Conservation (phyloP, 192 early-diverging fungal genomes). For the Coemansia sp. region DNA sequence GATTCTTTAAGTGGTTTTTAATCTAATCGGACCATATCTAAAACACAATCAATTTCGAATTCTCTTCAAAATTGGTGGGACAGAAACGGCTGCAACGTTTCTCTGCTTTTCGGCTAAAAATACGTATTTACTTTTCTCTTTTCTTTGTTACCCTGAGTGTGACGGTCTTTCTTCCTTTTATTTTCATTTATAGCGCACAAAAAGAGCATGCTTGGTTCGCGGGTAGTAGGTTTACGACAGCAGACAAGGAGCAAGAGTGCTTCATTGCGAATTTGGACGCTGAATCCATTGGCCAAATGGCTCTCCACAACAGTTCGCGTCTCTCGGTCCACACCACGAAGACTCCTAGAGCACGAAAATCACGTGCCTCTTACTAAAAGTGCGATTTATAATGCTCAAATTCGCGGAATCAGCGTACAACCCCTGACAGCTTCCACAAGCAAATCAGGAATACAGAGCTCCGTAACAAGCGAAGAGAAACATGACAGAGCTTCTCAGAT, state of each 20-base stretch:
- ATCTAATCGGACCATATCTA: no score
- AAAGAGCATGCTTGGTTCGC: not conserved
- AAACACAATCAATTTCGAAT: no score
- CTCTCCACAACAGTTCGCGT: not conserved
- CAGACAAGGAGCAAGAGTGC: not conserved
- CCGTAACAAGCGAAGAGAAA: not conserved
- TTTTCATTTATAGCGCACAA: not conserved
- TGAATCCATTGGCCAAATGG: not conserved
- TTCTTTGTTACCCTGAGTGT: not conserved
- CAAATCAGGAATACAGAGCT: not conserved
- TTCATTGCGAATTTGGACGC: not conserved
- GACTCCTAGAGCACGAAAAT: not conserved
- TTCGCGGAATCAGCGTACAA: slow-evolving; percentile 23
- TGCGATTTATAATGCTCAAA: not conserved
- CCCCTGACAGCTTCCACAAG: slow-evolving; percentile 7
- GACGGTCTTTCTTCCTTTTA: not conserved
- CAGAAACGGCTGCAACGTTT: no score
- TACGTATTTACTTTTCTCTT: not conserved
- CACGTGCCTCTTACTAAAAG: not conserved
- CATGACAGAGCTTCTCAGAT: slow-evolving; percentile 4
- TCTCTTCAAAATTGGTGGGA: no score
- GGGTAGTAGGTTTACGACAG: not conserved
- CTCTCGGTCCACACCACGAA: not conserved
- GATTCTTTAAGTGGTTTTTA: no score
- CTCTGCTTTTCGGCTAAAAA: no score